Evolutionary conservation across 2,329 filamentous ascomycete species (phyloP), one percentile per base, ranked within the genome.

Genomic region (Sporothrix dimorphospora): DNA sequence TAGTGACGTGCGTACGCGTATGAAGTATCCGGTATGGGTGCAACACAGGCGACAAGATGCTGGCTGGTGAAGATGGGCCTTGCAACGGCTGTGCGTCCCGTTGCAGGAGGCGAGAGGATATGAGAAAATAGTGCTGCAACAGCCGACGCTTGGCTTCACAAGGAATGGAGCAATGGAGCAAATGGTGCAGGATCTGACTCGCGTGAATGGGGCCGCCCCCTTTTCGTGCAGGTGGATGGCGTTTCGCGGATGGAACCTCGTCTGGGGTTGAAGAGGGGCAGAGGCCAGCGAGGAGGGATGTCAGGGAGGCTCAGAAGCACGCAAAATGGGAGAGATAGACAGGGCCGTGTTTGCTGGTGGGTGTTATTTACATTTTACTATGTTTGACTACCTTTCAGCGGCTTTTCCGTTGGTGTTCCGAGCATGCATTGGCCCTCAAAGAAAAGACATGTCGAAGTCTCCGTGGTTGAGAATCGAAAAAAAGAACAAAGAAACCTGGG

Each of bases 1-100:
- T 55, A 24, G 53, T 55, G 53, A 55, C 53, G 53, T 55, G 53
- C 53, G 24, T 34, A 55, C 53, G 53, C 53, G 53, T 30, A 53
- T 24, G 9, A 30, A 14, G 24, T 55, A 55, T 55, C 53, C 53
- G 53, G 53, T 55, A 55, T 24, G 53, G 30, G 24, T 55, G 53
- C 53, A 55, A 30, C 53, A 5, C 27, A 24, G 21, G 9, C 27
- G 53, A 24, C 4, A 30, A 55, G 24, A 8, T 55, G 51, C 51
- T 24, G 24, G 51, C 24, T 24, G 24, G 53, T 55, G 21, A 11
- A 9, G 11, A 55, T 24, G 9, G 14, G 14, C 24, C 16, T 55
- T 16, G 14, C 53, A 55, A 55, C 53, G 53, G 53, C 24, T 55
- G 53, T 51, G 53, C 24, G 53, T 16, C 24, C 24, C 24, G 53